Evolutionary conservation across 805 yeast genomes (phyloP).

Genomic region (Candida maltosa): DNA sequence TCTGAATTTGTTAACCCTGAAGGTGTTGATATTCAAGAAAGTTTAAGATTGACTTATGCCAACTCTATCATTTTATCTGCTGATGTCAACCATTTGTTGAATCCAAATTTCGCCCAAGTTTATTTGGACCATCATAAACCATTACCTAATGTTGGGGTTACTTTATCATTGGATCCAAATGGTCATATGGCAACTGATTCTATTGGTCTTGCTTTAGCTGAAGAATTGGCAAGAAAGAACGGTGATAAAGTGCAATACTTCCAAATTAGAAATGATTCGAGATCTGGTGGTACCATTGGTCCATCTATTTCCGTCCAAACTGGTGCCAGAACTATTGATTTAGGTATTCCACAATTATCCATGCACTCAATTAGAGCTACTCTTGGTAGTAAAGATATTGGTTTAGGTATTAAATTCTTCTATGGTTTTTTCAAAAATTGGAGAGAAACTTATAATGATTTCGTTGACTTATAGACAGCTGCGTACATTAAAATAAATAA

Average conservation of each 20-base stretch:
- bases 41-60: slow-evolving; percentile 49
- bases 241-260: slow-evolving; percentile 72
- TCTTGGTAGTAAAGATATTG: slow-evolving; percentile 73
- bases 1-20: slow-evolving; percentile 20
- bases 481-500: no score
- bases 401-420: slow-evolving; percentile 70
- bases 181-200: slow-evolving; percentile 84
- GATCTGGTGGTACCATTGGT: slow-evolving; percentile 90
- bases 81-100: slow-evolving; percentile 78
- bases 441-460: slow-evolving; percentile 55
- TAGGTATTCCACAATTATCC: slow-evolving; percentile 79
- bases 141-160: slow-evolving; percentile 70
- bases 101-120: slow-evolving; percentile 70
- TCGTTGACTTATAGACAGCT: slow-evolving; percentile 46
- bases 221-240: slow-evolving; percentile 64
- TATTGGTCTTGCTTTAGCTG: slow-evolving; percentile 65
- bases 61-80: slow-evolving; percentile 79
- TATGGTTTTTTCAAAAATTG: slow-evolving; percentile 65
- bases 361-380: slow-evolving; percentile 88
- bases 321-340: slow-evolving; percentile 73
- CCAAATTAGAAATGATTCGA: slow-evolving; percentile 81
- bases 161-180: slow-evolving; percentile 71
- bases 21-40: slow-evolving; percentile 19
- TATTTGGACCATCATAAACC: slow-evolving; percentile 81
- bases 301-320: slow-evolving; percentile 62